phyloP scores from a whole-genome alignment of 2,329 filamentous ascomycete species.

The Lecanicillium sp. region DNA sequence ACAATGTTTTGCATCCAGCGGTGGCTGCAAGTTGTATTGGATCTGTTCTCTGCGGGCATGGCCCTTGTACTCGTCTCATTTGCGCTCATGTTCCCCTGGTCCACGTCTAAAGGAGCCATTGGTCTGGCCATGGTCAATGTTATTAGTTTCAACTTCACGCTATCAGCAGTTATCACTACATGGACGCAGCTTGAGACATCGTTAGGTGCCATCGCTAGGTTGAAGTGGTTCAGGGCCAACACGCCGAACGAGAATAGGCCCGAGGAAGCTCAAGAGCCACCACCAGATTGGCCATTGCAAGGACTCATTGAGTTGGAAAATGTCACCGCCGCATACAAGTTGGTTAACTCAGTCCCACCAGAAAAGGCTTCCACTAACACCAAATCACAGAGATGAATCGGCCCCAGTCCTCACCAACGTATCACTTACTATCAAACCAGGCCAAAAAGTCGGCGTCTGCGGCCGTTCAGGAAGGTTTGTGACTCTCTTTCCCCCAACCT shows the following conservation, averaged over 20 bases:
- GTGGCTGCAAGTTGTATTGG: slow-evolving; percentile 43
- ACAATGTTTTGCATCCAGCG: slow-evolving; percentile 42
- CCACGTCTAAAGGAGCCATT: slow-evolving; percentile 4
- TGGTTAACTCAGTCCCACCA: not conserved
- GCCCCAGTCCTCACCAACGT: slow-evolving; percentile 11
- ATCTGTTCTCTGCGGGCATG: slow-evolving; percentile 36
- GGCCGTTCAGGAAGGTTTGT: slow-evolving; percentile 35
- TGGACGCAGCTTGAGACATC: slow-evolving; percentile 30
- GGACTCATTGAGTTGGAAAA: slow-evolving; percentile 19
- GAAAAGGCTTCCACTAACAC: not conserved
- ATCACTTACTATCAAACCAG: slow-evolving; percentile 18
- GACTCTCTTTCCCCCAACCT: not conserved
- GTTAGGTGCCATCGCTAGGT: slow-evolving; percentile 24
- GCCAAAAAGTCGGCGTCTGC: slow-evolving; percentile 40
- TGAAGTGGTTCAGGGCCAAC: slow-evolving; percentile 21
- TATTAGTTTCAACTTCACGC: slow-evolving; percentile 19
- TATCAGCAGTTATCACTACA: slow-evolving; percentile 21
- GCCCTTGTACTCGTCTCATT: slow-evolving; percentile 6
- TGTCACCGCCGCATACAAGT: slow-evolving; percentile 20
- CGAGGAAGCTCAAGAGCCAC: slow-evolving; percentile 1
- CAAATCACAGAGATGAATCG: slow-evolving; percentile 10
- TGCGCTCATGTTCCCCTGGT: slow-evolving; percentile 2
- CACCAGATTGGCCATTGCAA: slow-evolving; percentile 18
- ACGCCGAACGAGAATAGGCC: slow-evolving; percentile 20
- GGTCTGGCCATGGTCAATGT: slow-evolving; percentile 18